These are phyloP conservation scores for Sphagnum fallax DNA, from an alignment of 228 moss, liverwort and hornwort species.

Conservation along the genomic window DNA sequence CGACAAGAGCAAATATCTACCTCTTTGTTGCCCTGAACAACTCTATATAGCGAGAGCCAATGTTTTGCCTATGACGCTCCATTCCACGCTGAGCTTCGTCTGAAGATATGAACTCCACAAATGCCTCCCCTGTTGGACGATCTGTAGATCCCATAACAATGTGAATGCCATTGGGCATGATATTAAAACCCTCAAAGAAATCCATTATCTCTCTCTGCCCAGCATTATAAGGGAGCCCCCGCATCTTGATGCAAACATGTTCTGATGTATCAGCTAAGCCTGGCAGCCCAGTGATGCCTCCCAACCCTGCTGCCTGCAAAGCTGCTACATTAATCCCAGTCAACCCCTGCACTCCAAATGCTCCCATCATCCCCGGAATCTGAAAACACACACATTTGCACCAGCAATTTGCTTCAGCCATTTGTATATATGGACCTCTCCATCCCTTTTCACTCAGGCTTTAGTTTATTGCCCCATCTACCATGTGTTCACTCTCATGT, in stretches of 20 bases:
- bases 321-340: conserved; percentile 99
- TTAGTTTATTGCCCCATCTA: neutral
- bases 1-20: conserved; percentile 16
- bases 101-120: conserved; percentile 91
- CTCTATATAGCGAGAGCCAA: conserved; percentile 97
- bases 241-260: conserved; percentile 99
- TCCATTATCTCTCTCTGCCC: conserved; percentile 99
- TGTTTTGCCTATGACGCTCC: conserved; percentile 99
- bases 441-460: neutral
- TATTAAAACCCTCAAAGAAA: conserved; percentile 96
- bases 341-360: conserved; percentile 97
- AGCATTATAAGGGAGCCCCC: conserved; percentile 99
- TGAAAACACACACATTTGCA: conserved; percentile 57
- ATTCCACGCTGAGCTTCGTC: conserved; percentile 98
- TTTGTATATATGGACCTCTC: conserved; percentile 1
- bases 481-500: neutral
- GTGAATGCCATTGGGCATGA: conserved; percentile 93
- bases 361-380: conserved; percentile 99
- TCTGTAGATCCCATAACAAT: conserved; percentile 99
- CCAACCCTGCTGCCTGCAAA: conserved; percentile 93
- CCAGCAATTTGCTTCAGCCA: conserved; percentile 34
- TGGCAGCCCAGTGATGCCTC: conserved; percentile 81
- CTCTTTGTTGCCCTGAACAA: conserved; percentile 97
- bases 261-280: conserved; percentile 90
- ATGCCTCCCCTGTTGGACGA: conserved; percentile 98